phyloP scores from a whole-genome alignment of 225 moss, liverwort and hornwort genomes.

The Pseudisothecium myosuroides region DNA sequence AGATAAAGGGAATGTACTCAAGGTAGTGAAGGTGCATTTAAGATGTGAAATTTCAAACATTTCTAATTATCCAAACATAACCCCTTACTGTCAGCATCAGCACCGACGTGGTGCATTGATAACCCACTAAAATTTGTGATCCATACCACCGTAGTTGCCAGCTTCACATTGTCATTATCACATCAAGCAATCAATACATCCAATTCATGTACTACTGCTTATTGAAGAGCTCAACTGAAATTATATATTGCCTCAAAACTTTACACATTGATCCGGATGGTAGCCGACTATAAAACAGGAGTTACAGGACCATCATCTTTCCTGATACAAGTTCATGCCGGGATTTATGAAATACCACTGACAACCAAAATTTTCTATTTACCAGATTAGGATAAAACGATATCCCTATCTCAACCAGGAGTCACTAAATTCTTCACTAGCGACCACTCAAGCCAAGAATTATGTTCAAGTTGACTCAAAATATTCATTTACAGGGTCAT shows the following conservation, averaged over 20 bases:
- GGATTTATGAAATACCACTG: neutral
- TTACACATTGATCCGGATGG: conserved; percentile 14
- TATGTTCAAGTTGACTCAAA: neutral
- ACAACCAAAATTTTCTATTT: conserved; percentile 28
- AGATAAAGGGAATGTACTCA: neutral
- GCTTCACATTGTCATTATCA: neutral
- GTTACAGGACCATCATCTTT: neutral
- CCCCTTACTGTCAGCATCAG: no score
- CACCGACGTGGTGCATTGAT: neutral
- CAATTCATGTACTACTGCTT: neutral
- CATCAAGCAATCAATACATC: neutral
- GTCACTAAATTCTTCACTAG: neutral
- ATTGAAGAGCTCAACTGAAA: neutral
- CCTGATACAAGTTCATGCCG: neutral
- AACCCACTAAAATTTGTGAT: neutral
- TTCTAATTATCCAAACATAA: neutral
- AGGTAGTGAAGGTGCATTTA: neutral
- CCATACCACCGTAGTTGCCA: neutral
- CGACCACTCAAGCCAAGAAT: neutral
- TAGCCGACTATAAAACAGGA: neutral
- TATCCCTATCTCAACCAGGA: neutral
- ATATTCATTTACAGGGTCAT: conserved; percentile 1
- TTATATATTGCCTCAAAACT: conserved; percentile 2
- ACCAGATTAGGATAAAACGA: conserved; percentile 9
- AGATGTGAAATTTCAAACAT: neutral